phyloP scores from a whole-genome alignment of 169 alveolate species.

The Amoebophrya sp. region DNA sequence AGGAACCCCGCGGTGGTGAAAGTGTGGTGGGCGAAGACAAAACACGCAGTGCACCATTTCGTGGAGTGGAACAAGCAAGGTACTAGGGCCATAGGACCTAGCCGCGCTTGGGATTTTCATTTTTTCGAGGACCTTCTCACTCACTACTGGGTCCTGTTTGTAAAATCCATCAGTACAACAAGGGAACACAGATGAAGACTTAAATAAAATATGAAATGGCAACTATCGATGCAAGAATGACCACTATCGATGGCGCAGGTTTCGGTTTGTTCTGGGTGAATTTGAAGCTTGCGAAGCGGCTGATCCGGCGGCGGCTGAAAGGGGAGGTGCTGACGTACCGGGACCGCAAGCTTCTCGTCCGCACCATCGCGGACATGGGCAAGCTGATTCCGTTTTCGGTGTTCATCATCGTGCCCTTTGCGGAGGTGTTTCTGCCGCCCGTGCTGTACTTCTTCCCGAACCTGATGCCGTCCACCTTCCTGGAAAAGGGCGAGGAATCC shows the following conservation, averaged over 20 bases:
- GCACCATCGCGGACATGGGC: neutral
- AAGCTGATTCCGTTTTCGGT: neutral
- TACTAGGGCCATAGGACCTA: neutral
- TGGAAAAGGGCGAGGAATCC: neutral
- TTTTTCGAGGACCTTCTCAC: neutral
- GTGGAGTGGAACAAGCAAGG: neutral
- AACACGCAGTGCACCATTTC: neutral
- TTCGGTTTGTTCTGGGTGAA: neutral
- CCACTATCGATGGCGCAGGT: neutral
- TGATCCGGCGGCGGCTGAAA: neutral
- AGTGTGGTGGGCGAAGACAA: neutral
- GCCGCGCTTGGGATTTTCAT: neutral
- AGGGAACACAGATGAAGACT: too few relatives aligned
- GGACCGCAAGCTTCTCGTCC: neutral
- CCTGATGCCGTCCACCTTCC: neutral
- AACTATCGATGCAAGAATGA: neutral
- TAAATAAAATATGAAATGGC: neutral
- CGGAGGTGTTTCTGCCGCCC: neutral
- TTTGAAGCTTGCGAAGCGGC: neutral
- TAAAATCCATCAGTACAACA: neutral
- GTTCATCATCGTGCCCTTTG: neutral
- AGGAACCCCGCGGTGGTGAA: neutral
- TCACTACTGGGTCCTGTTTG: neutral
- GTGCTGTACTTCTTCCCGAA: neutral
- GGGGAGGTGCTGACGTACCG: neutral